Evolutionary conservation across 345 rosid genomes (phyloP).

Genomic region (Populus pruinosa): DNA sequence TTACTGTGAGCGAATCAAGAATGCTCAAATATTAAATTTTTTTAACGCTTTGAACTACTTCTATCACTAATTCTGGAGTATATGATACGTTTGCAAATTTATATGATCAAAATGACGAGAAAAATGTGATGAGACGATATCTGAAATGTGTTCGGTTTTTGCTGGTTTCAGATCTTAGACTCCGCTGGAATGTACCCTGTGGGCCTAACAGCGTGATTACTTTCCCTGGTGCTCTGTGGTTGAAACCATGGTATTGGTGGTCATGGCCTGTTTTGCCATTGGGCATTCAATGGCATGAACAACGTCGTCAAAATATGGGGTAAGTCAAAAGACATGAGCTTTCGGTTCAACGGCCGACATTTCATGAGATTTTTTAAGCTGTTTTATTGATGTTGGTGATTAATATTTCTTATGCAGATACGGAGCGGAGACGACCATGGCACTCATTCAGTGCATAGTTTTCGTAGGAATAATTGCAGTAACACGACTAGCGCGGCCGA

Average conservation of each 20-base stretch:
- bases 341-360: neutral
- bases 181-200: slow-evolving; percentile 89
- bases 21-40: neutral
- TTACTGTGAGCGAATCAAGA: slow-evolving; percentile 53
- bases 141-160: neutral
- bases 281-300: slow-evolving; percentile 81
- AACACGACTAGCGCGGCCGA: slow-evolving; percentile 64
- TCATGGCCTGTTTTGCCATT: slow-evolving; percentile 94
- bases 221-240: slow-evolving; percentile 89
- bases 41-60: neutral
- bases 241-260: slow-evolving; percentile 99
- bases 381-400: neutral
- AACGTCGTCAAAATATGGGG: slow-evolving; percentile 72
- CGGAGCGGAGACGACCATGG: slow-evolving; percentile 66
- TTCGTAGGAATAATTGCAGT: slow-evolving; percentile 59
- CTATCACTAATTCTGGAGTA: neutral
- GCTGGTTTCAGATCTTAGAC: slow-evolving; percentile 57
- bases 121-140: neutral
- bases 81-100: neutral
- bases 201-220: slow-evolving; percentile 94
- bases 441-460: slow-evolving; percentile 51
- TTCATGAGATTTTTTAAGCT: neutral
- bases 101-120: neutral
- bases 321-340: slow-evolving; percentile 12
- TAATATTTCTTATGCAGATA: slow-evolving; percentile 40